phyloP scores from a whole-genome alignment of 139 green algal species.

The Mesostigma viride region DNA sequence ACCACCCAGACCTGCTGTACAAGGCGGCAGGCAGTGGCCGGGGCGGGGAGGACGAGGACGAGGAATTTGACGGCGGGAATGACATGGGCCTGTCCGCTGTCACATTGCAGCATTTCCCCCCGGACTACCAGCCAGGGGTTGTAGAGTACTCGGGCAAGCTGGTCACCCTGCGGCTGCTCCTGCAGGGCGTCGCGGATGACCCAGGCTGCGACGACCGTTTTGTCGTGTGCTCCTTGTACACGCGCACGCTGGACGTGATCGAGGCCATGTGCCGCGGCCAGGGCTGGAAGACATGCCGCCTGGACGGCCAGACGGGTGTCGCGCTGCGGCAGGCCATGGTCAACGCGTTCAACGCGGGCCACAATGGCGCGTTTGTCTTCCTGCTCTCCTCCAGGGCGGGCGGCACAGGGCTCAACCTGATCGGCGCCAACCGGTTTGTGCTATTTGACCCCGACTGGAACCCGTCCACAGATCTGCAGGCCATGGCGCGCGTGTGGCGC shows the following conservation, averaged over 20 bases:
- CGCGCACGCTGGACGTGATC: slow-evolving; percentile 75
- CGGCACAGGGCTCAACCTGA: slow-evolving; percentile 96
- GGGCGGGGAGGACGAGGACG: too few species aligned
- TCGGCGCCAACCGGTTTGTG: slow-evolving; percentile 72
- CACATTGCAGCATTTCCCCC: too few species aligned
- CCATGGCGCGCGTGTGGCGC: slow-evolving; percentile 76
- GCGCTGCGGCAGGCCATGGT: slow-evolving; percentile 52
- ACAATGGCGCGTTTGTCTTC: slow-evolving; percentile 76
- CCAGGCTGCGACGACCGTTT: too few species aligned
- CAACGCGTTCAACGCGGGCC: slow-evolving; percentile 49
- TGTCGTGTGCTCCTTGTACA: slow-evolving; percentile 76
- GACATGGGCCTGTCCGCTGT: too few species aligned
- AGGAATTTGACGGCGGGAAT: too few species aligned
- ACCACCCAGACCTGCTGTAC: slow-evolving; percentile 77
- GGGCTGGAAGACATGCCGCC: slow-evolving; percentile 18
- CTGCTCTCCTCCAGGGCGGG: slow-evolving; percentile 83
- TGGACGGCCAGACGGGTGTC: slow-evolving; percentile 25
- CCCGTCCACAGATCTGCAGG: slow-evolving; percentile 62
- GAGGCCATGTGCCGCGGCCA: slow-evolving; percentile 22
- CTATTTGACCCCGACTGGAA: slow-evolving; percentile 96
- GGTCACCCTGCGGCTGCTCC: slow-evolving; percentile 8
- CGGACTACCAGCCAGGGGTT: too few species aligned
- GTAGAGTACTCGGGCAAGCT: slow-evolving; percentile 13
- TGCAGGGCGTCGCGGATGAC: slow-evolving; percentile 15
- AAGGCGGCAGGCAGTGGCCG: too few species aligned